These are phyloP conservation scores for Monosporascus sp. DNA, from an alignment of 2,329 filamentous ascomycete species.

Conservation along the genomic window DNA sequence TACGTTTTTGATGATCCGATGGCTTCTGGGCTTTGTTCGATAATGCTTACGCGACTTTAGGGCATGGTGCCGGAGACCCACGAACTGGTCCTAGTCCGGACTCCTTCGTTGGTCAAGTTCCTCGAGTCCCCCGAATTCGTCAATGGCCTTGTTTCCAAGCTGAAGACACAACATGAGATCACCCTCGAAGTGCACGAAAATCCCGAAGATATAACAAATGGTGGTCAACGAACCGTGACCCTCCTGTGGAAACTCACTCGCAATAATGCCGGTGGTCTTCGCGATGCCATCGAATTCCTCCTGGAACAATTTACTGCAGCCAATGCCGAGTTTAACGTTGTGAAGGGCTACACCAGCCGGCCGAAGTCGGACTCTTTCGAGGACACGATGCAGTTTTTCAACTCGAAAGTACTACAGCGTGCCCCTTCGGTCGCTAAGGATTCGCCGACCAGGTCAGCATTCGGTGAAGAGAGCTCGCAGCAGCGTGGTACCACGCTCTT, in stretches of 20 bases:
- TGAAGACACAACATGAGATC: slow-evolving; percentile 89
- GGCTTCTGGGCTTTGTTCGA: neutral
- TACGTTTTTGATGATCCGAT: slow-evolving; percentile 33
- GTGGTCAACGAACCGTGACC: slow-evolving; percentile 53
- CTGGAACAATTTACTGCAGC: slow-evolving; percentile 80
- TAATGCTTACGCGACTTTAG: slow-evolving; percentile 37
- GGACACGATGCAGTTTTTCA: slow-evolving; percentile 92
- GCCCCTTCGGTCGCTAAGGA: slow-evolving; percentile 79
- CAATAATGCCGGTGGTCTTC: slow-evolving; percentile 92
- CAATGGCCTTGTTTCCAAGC: slow-evolving; percentile 72
- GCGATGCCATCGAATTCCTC: slow-evolving; percentile 93
- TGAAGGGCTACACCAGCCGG: slow-evolving; percentile 94
- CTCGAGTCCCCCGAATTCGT: slow-evolving; percentile 77
- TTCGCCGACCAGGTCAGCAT: slow-evolving; percentile 80
- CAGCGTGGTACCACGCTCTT: slow-evolving; percentile 79
- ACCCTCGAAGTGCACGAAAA: slow-evolving; percentile 71
- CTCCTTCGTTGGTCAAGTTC: slow-evolving; percentile 70
- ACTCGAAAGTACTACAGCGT: slow-evolving; percentile 92
- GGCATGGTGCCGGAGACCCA: slow-evolving; percentile 98
- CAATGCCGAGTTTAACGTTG: slow-evolving; percentile 78
- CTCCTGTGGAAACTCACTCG: slow-evolving; percentile 82
- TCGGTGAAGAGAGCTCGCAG: slow-evolving; percentile 72
- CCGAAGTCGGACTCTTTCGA: slow-evolving; percentile 99
- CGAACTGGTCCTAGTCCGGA: slow-evolving; percentile 78
- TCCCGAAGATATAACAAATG: slow-evolving; percentile 51